These are phyloP conservation scores for Yarrowia hollandica DNA, from an alignment of 805 yeast genomes.

Conservation along the genomic window DNA sequence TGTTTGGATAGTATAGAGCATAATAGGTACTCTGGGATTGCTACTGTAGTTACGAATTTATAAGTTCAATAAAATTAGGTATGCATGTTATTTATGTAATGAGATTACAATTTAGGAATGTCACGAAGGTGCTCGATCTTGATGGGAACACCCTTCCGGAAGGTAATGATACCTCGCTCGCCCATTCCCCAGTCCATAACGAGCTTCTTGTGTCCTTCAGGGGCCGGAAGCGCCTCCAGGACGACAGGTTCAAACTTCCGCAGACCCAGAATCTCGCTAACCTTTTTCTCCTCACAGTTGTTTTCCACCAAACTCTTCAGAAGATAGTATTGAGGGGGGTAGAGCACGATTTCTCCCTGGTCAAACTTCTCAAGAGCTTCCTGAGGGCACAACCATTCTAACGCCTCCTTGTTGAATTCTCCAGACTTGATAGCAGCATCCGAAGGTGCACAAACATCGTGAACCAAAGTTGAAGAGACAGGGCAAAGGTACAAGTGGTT, in stretches of 20 bases:
- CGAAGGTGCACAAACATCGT: constrained; percentile 30
- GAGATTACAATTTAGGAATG: background rate
- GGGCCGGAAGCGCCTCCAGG: constrained; percentile 31
- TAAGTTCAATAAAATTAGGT: too few relatives aligned
- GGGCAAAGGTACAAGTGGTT: constrained; percentile 38
- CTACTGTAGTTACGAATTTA: too few relatives aligned
- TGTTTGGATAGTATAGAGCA: constrained; percentile 17
- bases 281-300: constrained; percentile 28
- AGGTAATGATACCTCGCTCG: constrained; percentile 33
- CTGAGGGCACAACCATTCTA: constrained; percentile 39
- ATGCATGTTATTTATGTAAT: too few relatives aligned
- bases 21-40: background rate
- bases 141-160: constrained; percentile 13
- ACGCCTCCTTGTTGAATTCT: constrained; percentile 18
- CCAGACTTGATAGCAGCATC: constrained; percentile 23
- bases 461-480: too few relatives aligned
- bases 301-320: constrained; percentile 31
- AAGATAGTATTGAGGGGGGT: constrained; percentile 41
- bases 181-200: constrained; percentile 38
- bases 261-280: constrained; percentile 24
- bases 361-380: constrained; percentile 35
- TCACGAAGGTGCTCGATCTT: constrained; percentile 10
- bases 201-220: constrained; percentile 16
- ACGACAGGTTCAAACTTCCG: constrained; percentile 35
- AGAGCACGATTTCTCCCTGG: constrained; percentile 33